Evolutionary conservation across 768 basidiomycete genomes (phyloP), one percentile per base, ranked within the genome.

Genomic region (Boletus pseudo-olivaceus): DNA sequence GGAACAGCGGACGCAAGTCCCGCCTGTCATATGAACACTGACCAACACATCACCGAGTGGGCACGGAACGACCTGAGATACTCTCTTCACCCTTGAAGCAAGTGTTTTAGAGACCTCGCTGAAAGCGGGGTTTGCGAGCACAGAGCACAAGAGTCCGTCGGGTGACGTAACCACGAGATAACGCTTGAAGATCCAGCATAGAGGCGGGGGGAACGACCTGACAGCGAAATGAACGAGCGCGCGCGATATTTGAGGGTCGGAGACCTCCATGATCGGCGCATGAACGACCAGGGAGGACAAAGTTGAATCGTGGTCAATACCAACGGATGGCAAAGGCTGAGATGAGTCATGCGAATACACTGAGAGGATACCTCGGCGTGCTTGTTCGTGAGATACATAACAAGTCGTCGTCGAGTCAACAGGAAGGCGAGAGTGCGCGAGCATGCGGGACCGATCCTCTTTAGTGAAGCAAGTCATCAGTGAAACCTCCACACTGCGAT

Each of bases 401-500:
- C 47, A 54, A 23, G 33, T 60, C 37, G 27, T 53, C 15, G 40
- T 49, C 27, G 38, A 49, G 48, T 39, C 55, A 42, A 15, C n/a
- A 35, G 83, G 79, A n/a, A 87, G 73, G 29, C 84, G 78, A 32
- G 72, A 56, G 62, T 79, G 71, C 51, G 83, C 78, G 15, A 72
- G 69, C 15, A 85, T 53, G 26, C 80, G 75, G 30, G 49, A 51
- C 9, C 32, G n/a, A 58, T 88, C 87, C 54, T 84, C 81, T 11
- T 72, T 59, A 14, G 67, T 63, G 45, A 72, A 67, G 19, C 54
- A 49, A 6, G 65, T 47, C 10, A 77, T 50, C 50, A 93, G 62
- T 29, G 80, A 78, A 44, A 98, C 79, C 70, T 99, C 97, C 34
- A 97, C 76, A 17, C 96, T 96, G 53, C 97, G 84, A 72, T 99